Conservation (phyloP, 73 alveolate species). For the Paramecium sonneborni region DNA sequence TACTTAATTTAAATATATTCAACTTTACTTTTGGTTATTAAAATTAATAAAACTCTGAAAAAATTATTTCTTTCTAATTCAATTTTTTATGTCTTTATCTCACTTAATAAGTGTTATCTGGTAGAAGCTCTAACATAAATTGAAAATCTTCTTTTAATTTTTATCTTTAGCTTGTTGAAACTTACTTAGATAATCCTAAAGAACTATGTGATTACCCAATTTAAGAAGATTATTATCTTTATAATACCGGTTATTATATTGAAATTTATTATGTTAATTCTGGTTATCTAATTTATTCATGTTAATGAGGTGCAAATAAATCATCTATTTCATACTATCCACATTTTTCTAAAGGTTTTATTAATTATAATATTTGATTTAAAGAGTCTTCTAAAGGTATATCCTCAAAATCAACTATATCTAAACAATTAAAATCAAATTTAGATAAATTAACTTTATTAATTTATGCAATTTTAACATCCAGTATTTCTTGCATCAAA, state of each 20-base stretch:
- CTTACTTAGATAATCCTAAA: background rate
- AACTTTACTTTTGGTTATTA: background rate
- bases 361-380: background rate
- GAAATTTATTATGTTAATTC: conserved; percentile 10
- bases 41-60: conserved; percentile 20
- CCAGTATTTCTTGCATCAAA: background rate
- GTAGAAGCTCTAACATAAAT: conserved; percentile 34
- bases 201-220: background rate
- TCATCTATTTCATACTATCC: conserved; percentile 43
- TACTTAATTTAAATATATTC: background rate
- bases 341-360: no score
- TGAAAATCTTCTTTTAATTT: conserved; percentile 9
- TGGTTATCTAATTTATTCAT: conserved; percentile 1
- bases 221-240: background rate
- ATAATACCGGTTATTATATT: background rate
- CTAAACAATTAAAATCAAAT: background rate
- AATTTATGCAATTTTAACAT: background rate
- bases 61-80: background rate
- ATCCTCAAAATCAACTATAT: background rate
- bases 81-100: background rate
- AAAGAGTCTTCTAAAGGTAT: background rate
- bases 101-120: conserved; percentile 51
- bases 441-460: background rate
- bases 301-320: conserved; percentile 45
- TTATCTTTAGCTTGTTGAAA: background rate